These are phyloP conservation scores for Pneumocystis murina DNA, from an alignment of 1,139 yeast genomes.

Conservation along the genomic window DNA sequence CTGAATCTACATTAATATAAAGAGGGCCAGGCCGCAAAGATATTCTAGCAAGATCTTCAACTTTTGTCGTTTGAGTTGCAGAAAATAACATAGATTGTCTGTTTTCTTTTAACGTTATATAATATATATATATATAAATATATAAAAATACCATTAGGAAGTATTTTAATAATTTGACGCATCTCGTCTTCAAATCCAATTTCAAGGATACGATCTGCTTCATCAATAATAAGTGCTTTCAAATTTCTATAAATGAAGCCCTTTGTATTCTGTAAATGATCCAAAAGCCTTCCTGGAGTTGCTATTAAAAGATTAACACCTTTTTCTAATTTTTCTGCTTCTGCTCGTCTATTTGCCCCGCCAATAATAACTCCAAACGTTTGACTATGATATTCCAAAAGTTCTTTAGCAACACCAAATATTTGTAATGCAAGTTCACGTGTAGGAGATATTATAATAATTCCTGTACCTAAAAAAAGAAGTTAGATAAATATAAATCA, in stretches of 20 bases:
- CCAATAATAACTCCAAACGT: conserved; percentile 95
- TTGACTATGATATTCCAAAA: conserved; percentile 82
- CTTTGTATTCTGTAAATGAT: conserved; percentile 86
- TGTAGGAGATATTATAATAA: conserved; percentile 72
- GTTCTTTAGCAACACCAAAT: conserved; percentile 89
- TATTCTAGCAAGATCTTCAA: conserved; percentile 92
- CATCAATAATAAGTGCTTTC: conserved; percentile 87
- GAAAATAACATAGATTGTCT: conserved; percentile 96
- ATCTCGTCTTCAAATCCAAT: conserved; percentile 97
- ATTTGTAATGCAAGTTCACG: conserved; percentile 91
- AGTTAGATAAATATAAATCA: too few species aligned
- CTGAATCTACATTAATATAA: conserved; percentile 79
- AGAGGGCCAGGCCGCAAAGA: conserved; percentile 91
- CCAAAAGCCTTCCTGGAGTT: conserved; percentile 92
- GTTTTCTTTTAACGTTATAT: conserved; percentile 33
- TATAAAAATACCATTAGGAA: conserved; percentile 40
- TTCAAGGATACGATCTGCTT: conserved; percentile 78
- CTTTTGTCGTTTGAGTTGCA: conserved; percentile 97
- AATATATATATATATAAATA: neutral
- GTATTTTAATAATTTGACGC: conserved; percentile 85
- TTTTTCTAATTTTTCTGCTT: conserved; percentile 81
- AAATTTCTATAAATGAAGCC: conserved; percentile 90
- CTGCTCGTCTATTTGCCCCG: conserved; percentile 94
- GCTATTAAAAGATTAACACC: conserved; percentile 92
- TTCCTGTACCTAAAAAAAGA: conserved; percentile 40